A percentile compares a stretch with the other conserved stretches of the same genome.
Conservation (phyloP, 176 grass and related monocot genomes). For the Oryza meyeriana region DNA sequence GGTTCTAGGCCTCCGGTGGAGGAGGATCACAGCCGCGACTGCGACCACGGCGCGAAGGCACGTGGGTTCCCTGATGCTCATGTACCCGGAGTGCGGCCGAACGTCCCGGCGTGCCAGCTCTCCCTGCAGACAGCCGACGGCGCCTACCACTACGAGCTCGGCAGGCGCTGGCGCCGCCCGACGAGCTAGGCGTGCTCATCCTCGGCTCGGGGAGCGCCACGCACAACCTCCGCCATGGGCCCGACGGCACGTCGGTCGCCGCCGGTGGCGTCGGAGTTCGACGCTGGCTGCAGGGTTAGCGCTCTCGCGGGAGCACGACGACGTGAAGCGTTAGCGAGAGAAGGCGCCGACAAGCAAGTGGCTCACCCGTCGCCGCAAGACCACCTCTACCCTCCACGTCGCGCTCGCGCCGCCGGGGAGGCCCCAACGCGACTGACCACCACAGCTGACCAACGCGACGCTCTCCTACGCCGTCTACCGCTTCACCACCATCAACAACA, state of each 20-base stretch:
- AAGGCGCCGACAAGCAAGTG: slow-evolving; percentile 58
- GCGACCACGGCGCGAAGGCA: slow-evolving; percentile 91
- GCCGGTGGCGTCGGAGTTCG: slow-evolving; percentile 69
- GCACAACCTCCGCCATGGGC: slow-evolving; percentile 70
- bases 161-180: slow-evolving; percentile 61
- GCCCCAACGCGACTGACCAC: slow-evolving; percentile 54
- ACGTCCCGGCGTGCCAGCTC: slow-evolving; percentile 79
- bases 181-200: slow-evolving; percentile 64
- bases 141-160: slow-evolving; percentile 79
- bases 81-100: slow-evolving; percentile 80
- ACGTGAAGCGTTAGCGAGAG: slow-evolving; percentile 61
- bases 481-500: slow-evolving; percentile 23
- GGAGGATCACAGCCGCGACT: slow-evolving; percentile 58
- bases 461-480: slow-evolving; percentile 71
- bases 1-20: slow-evolving; percentile 60
- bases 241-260: neutral
- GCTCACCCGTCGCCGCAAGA: slow-evolving; percentile 84
- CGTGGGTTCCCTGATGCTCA: slow-evolving; percentile 82
- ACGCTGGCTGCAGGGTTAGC: slow-evolving; percentile 81
- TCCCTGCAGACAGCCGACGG: slow-evolving; percentile 57
- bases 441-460: slow-evolving; percentile 52
- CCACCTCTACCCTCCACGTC: slow-evolving; percentile 91
- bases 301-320: slow-evolving; percentile 66
- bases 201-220: slow-evolving; percentile 81
- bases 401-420: slow-evolving; percentile 78